Evolutionary conservation across 2,329 filamentous ascomycete species (phyloP).

Genomic region (Aspergillus fumigatiaffinis): DNA sequence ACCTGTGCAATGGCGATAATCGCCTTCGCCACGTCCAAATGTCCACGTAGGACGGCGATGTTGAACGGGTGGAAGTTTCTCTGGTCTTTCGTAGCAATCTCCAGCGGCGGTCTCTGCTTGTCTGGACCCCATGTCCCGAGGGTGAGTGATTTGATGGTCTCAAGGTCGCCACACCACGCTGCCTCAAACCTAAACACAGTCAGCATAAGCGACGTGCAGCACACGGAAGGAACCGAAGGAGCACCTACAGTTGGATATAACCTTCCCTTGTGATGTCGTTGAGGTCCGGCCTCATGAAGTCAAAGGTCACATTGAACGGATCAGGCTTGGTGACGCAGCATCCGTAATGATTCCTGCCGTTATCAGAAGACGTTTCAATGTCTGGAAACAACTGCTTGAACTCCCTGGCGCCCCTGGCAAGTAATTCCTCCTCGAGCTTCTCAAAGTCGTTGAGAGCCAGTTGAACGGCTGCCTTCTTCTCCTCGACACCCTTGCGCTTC

Average conservation of each 20-base stretch:
- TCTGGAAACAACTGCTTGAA: slow-evolving; percentile 63
- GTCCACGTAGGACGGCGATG: slow-evolving; percentile 63
- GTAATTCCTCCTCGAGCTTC: slow-evolving; percentile 51
- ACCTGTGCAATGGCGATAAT: slow-evolving; percentile 67
- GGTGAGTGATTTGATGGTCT: slow-evolving; percentile 49
- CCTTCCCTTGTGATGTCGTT: slow-evolving; percentile 53
- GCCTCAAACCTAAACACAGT: slow-evolving; percentile 55
- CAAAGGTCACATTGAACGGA: slow-evolving; percentile 49
- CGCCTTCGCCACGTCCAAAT: slow-evolving; percentile 59
- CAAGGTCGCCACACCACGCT: slow-evolving; percentile 65
- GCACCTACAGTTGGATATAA: slow-evolving; percentile 60
- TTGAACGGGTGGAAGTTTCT: slow-evolving; percentile 59
- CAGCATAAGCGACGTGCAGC: slow-evolving; percentile 40
- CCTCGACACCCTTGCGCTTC: slow-evolving; percentile 29
- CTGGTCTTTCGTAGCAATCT: slow-evolving; percentile 58
- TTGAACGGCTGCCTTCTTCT: slow-evolving; percentile 56
- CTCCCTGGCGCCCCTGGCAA: slow-evolving; percentile 60
- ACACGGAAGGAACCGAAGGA: neutral
- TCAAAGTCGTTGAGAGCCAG: slow-evolving; percentile 52
- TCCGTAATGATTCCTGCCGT: neutral
- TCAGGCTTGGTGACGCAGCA: slow-evolving; percentile 11
- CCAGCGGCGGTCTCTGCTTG: slow-evolving; percentile 56
- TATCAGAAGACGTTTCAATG: neutral
- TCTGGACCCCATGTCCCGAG: slow-evolving; percentile 38
- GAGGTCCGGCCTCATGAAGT: slow-evolving; percentile 48